Percentiles rank a stretch among this genome's conserved stretches.
Evolutionary conservation across 371 early-diverging fungal species (phyloP).

Genomic region (Gilbertella persicaria): DNA sequence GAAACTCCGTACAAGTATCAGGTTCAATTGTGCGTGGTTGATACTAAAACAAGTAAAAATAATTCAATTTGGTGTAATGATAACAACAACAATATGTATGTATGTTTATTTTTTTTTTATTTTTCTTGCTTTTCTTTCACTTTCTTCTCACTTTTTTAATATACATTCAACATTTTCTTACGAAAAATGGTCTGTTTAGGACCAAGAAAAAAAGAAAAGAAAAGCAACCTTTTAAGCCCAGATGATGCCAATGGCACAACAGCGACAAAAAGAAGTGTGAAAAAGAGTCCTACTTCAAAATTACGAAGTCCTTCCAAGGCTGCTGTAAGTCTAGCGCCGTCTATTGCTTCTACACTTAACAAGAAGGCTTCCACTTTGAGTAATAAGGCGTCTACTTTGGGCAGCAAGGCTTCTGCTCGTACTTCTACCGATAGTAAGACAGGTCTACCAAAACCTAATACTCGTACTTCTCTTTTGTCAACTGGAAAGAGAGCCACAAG

Average conservation of each 20-base stretch:
- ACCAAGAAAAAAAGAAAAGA: conserved; percentile 32
- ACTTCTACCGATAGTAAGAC: conserved; percentile 13
- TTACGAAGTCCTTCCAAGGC: conserved; percentile 11
- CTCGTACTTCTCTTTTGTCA: conserved; percentile 17
- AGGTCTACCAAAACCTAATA: conserved; percentile 12
- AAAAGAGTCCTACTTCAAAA: conserved; percentile 17
- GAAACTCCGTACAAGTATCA: background rate
- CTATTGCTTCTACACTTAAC: conserved; percentile 6
- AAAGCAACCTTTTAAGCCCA: conserved; percentile 16
- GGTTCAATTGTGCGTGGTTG: background rate
- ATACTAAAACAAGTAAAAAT: conserved; percentile 1
- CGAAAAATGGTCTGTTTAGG: conserved; percentile 25
- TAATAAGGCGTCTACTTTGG: background rate
- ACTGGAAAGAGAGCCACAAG: conserved; percentile 8
- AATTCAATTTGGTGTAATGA: conserved; percentile 10
- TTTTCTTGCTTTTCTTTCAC: conserved; percentile 7
- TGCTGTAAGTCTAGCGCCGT: conserved; percentile 7
- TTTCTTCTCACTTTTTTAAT: background rate
- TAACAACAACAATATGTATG: too few species aligned
- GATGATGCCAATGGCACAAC: conserved; percentile 10
- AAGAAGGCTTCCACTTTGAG: background rate
- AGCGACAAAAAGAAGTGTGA: conserved; percentile 13
- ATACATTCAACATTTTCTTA: background rate
- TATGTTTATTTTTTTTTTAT: conserved; percentile 6
- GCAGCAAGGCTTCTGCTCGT: conserved; percentile 13